A percentile compares a stretch with the other conserved stretches of the same genome.
Evolutionary conservation across 2,329 filamentous ascomycete genomes (phyloP).

Genomic region (Ciborinia camelliae): DNA sequence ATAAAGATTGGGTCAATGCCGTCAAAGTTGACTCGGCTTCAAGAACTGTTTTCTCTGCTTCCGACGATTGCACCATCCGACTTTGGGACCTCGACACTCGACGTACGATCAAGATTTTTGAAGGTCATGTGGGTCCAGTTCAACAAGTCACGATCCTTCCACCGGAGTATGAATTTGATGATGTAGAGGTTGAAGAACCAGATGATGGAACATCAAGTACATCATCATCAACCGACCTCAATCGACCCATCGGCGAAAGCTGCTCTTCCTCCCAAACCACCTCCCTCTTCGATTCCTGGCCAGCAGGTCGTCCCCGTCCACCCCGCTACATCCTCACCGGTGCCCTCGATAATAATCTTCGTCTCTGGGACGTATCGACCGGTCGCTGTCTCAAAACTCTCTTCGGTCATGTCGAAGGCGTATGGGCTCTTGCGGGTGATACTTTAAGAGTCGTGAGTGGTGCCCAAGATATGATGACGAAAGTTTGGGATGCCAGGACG

Average conservation of each 20-base stretch:
- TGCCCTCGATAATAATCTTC: conserved; percentile 84
- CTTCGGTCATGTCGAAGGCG: conserved; percentile 93
- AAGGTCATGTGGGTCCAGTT: conserved; percentile 91
- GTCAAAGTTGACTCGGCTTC: conserved; percentile 80
- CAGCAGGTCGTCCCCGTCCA: conserved; percentile 66
- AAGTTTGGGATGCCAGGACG: conserved; percentile 89
- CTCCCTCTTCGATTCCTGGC: conserved; percentile 49
- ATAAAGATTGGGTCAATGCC: conserved; percentile 95
- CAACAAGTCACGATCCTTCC: conserved; percentile 87
- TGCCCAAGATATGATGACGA: conserved; percentile 91
- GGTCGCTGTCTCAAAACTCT: conserved; percentile 85
- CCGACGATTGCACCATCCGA: conserved; percentile 86
- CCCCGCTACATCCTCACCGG: conserved; percentile 91
- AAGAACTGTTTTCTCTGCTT: conserved; percentile 85
- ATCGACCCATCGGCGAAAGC: conserved; percentile 4
- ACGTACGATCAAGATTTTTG: conserved; percentile 71
- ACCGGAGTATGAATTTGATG: conserved; percentile 84
- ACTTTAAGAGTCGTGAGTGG: conserved; percentile 84
- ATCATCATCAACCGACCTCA: conserved; percentile 17
- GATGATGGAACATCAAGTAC: conserved; percentile 49
- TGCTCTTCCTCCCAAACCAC: conserved; percentile 22
- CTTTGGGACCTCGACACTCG: conserved; percentile 90
- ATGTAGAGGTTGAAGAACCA: conserved; percentile 54
- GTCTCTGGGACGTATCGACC: conserved; percentile 84
- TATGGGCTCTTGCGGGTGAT: conserved; percentile 90